Evolutionary conservation across 805 yeast genomes (phyloP).

Genomic region (Dipodascus albidus): DNA sequence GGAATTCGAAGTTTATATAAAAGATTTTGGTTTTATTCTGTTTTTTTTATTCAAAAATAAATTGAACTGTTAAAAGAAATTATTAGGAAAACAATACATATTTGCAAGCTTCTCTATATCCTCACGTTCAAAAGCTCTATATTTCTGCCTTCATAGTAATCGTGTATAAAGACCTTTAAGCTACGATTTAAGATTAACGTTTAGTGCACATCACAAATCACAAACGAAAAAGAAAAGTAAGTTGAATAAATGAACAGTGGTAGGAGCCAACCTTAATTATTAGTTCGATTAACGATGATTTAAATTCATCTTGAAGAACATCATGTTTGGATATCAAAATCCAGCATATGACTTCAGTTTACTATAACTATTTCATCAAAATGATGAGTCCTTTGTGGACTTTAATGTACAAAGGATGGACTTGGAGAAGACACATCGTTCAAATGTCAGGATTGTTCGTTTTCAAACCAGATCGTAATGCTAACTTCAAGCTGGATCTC

Average conservation of each 20-base stretch:
- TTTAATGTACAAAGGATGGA: neutral
- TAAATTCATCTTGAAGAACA: no score
- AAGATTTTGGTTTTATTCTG: neutral
- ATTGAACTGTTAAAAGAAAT: no score
- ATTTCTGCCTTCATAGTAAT: neutral
- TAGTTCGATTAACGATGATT: neutral
- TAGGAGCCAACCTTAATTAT: neutral
- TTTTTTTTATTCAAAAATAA: no score
- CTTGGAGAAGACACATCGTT: neutral
- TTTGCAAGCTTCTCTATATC: neutral
- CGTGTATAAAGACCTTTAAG: no score
- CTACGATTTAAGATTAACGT: neutral
- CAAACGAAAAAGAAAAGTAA: neutral
- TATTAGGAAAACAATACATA: neutral
- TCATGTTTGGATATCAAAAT: no score
- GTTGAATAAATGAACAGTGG: neutral
- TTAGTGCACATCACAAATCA: no score
- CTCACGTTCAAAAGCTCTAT: neutral
- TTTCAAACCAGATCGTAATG: neutral
- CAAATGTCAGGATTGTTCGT: neutral
- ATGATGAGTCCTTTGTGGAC: neutral
- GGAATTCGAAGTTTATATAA: neutral
- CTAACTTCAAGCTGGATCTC: no score
- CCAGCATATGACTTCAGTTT: neutral
- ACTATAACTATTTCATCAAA: neutral